Conservation (phyloP, 2,329 filamentous ascomycete species). For the Fusarium musae region DNA sequence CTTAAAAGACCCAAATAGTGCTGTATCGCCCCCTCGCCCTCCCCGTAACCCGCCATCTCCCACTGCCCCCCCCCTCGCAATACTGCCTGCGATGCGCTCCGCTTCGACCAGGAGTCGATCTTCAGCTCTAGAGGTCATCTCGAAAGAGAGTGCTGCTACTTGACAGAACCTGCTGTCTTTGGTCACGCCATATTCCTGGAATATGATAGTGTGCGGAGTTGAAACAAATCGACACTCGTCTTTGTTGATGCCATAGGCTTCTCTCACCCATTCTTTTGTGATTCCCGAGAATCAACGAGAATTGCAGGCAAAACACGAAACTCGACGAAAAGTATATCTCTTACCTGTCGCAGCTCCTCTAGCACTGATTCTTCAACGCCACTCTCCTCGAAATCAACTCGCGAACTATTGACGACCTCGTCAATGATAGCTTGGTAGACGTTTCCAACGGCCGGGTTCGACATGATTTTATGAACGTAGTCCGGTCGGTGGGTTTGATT, state of each 20-base stretch:
- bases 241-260: slow-evolving; percentile 14
- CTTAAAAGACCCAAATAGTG: slow-evolving; percentile 69
- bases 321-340: slow-evolving; percentile 49
- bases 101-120: slow-evolving; percentile 17
- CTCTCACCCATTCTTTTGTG: slow-evolving; percentile 46
- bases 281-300: slow-evolving; percentile 4
- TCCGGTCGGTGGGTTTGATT: neutral
- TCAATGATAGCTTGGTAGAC: slow-evolving; percentile 84
- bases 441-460: slow-evolving; percentile 71
- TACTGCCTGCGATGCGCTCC: neutral
- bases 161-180: neutral
- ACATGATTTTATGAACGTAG: slow-evolving; percentile 55
- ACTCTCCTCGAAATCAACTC: slow-evolving; percentile 96
- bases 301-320: slow-evolving; percentile 5
- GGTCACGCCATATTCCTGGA: neutral
- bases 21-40: slow-evolving; percentile 57
- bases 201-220: neutral
- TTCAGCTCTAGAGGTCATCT: slow-evolving; percentile 13
- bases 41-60: slow-evolving; percentile 45
- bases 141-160: neutral
- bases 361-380: slow-evolving; percentile 90
- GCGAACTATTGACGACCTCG: slow-evolving; percentile 90
- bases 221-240: slow-evolving; percentile 23
- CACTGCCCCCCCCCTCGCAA: slow-evolving; percentile 12
- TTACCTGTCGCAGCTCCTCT: slow-evolving; percentile 87